phyloP scores from a whole-genome alignment of 495 filamentous ascomycete species.

The Penicillium daleae region DNA sequence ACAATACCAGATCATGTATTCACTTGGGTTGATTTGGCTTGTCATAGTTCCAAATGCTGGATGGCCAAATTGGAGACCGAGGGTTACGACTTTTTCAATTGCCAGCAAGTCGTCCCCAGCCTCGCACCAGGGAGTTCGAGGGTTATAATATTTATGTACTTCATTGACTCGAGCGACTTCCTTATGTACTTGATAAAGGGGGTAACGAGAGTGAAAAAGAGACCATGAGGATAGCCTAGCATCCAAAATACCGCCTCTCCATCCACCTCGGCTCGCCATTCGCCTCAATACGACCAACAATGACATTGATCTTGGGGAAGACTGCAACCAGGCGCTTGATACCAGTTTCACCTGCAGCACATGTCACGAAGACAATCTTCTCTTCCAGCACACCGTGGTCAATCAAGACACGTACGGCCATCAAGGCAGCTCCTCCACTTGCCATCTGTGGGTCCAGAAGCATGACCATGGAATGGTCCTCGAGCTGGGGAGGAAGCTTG shows the following conservation, averaged over 20 bases:
- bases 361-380: conserved; percentile 86
- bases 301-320: conserved; percentile 81
- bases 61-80: background rate
- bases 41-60: background rate
- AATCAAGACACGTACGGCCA: conserved; percentile 92
- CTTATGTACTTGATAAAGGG: background rate
- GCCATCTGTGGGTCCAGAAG: conserved; percentile 93
- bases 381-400: conserved; percentile 91
- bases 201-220: background rate
- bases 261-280: conserved; percentile 82
- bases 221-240: conserved; percentile 46
- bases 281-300: conserved; percentile 77
- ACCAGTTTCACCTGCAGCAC: conserved; percentile 78
- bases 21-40: background rate
- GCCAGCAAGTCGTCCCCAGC: background rate
- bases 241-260: conserved; percentile 80
- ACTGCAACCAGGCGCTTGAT: conserved; percentile 82
- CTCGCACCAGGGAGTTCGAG: background rate
- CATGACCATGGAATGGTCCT: conserved; percentile 74
- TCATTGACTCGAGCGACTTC: background rate
- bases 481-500: conserved; percentile 72
- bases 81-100: background rate
- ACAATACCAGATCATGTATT: background rate
- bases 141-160: background rate
- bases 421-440: conserved; percentile 88